These are phyloP conservation scores for Thielaviopsis populi DNA, from an alignment of 2,329 filamentous ascomycete species.

Conservation along the genomic window DNA sequence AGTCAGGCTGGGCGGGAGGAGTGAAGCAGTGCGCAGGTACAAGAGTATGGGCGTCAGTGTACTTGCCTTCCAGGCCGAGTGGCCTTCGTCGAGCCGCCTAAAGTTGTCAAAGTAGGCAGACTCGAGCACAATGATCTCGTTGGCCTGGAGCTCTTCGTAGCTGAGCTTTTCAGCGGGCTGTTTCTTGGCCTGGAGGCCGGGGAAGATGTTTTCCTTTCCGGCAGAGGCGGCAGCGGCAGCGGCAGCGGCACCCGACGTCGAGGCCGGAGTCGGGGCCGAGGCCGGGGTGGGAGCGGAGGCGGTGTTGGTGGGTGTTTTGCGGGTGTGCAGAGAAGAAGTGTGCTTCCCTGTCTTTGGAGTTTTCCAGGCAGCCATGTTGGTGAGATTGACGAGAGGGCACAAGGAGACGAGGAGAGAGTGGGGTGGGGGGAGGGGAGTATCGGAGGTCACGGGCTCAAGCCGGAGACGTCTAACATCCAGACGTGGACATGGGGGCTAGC, in stretches of 20 bases:
- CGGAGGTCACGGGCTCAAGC: not conserved
- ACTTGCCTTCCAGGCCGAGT: slow-evolving; percentile 70
- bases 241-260: not conserved
- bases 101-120: slow-evolving; percentile 89
- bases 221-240: not conserved
- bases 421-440: not conserved
- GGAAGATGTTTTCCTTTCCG: slow-evolving; percentile 25
- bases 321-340: not conserved
- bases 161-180: slow-evolving; percentile 36
- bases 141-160: slow-evolving; percentile 72
- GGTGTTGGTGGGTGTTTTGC: not conserved
- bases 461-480: slow-evolving; percentile 1
- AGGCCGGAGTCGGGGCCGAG: not conserved
- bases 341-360: slow-evolving; percentile 28
- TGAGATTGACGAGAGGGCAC: no score
- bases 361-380: slow-evolving; percentile 39
- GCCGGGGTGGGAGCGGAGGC: not conserved
- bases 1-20: no score
- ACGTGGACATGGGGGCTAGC: not conserved
- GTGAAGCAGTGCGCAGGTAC: slow-evolving; percentile 18
- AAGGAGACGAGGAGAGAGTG: no score
- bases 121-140: slow-evolving; percentile 72
- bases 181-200: slow-evolving; percentile 33
- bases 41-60: slow-evolving; percentile 18
- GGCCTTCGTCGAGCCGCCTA: slow-evolving; percentile 52